phyloP scores from a whole-genome alignment of 495 filamentous ascomycete species.

The Neurospora sp. region DNA sequence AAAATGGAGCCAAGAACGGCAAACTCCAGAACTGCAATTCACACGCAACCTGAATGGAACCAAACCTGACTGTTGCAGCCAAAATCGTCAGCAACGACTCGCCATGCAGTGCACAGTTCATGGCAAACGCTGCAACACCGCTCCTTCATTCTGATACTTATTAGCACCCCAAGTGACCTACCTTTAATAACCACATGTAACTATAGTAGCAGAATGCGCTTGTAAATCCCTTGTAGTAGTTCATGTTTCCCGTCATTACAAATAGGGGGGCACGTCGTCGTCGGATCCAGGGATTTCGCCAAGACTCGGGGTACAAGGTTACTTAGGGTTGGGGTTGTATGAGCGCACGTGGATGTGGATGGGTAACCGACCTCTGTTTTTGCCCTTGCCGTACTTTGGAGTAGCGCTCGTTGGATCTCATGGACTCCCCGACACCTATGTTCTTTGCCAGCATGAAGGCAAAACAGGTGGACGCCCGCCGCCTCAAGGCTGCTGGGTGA shows the following conservation, averaged over 20 bases:
- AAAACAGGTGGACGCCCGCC: conserved; percentile 29
- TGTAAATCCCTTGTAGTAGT: neutral
- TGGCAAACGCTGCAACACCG: neutral
- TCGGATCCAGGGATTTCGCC: neutral
- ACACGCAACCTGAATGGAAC: neutral
- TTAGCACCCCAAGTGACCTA: neutral
- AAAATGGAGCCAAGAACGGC: neutral
- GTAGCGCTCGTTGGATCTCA: neutral
- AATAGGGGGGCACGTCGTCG: neutral
- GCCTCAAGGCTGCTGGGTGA: conserved; percentile 26
- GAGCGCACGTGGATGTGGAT: neutral
- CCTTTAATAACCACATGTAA: neutral
- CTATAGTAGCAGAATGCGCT: neutral
- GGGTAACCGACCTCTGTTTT: neutral
- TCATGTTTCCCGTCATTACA: neutral
- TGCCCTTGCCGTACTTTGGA: neutral
- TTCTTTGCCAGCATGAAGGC: conserved; percentile 30
- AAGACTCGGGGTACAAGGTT: conserved; percentile 9
- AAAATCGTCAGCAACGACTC: neutral
- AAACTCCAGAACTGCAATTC: neutral
- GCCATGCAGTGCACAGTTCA: neutral
- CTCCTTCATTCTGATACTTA: neutral
- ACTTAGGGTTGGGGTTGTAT: conserved; percentile 23
- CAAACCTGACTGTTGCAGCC: neutral
- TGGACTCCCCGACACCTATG: conserved; percentile 18